phyloP scores from a whole-genome alignment of 371 early-diverging fungal species.

The Polyrhizophydium stewartii region DNA sequence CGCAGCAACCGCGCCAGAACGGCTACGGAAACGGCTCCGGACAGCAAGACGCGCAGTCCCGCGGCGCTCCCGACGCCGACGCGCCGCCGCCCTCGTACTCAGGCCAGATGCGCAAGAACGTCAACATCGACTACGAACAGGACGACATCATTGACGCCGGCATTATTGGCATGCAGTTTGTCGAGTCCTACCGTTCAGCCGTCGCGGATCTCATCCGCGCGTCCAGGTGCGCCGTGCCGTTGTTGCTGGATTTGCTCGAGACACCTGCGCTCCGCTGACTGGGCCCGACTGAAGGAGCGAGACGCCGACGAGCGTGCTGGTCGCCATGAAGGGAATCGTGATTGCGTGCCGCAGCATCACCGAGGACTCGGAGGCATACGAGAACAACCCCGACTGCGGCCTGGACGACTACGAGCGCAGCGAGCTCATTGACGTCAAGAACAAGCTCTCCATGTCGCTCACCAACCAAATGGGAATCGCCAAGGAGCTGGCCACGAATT shows the following conservation, averaged over 20 bases:
- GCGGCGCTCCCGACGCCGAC: no score
- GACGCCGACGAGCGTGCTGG: conserved; percentile 65
- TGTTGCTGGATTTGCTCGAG: no score
- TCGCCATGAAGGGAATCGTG: conserved; percentile 78
- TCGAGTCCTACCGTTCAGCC: conserved; percentile 73
- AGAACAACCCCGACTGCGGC: conserved; percentile 12
- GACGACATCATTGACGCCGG: conserved; percentile 37
- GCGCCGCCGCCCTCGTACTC: no score
- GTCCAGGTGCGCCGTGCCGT: not conserved
- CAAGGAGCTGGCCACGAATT: conserved; percentile 72
- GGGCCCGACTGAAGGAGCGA: conserved; percentile 42
- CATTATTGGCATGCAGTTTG: conserved; percentile 56
- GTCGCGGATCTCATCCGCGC: conserved; percentile 68
- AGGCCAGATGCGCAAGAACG: conserved; percentile 6
- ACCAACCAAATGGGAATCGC: conserved; percentile 67
- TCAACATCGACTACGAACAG: conserved; percentile 18
- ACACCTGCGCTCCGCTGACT: no score
- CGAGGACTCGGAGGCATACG: conserved; percentile 68
- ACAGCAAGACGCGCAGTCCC: no score
- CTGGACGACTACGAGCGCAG: conserved; percentile 30
- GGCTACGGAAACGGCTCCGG: no score
- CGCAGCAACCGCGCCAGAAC: no score
- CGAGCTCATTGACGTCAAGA: conserved; percentile 28
- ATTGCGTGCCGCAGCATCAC: conserved; percentile 77
- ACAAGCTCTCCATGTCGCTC: conserved; percentile 58